Evolutionary conservation across 306 rosid species (phyloP).

Genomic region (Vigna nakashimae): DNA sequence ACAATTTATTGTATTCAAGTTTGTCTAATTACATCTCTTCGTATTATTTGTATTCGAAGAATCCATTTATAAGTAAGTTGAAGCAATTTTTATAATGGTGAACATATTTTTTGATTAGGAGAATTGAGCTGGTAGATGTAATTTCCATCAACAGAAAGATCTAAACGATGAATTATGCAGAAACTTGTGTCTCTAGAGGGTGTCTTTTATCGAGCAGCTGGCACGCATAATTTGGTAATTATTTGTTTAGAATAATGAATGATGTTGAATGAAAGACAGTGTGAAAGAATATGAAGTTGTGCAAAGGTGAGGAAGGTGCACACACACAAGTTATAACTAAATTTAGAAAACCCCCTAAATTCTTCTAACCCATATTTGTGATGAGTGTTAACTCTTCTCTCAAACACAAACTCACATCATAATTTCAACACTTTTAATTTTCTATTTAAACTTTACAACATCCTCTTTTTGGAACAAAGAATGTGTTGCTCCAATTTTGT

Average conservation of each 20-base stretch:
- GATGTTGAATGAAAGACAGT: background rate
- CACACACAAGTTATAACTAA: constrained; percentile 26
- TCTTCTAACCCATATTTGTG: constrained; percentile 23
- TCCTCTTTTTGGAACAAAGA: background rate
- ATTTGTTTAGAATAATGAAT: background rate
- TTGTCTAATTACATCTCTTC: too few relatives aligned
- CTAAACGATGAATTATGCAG: background rate
- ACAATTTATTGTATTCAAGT: too few relatives aligned
- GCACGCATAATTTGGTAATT: constrained; percentile 1
- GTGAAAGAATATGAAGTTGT: constrained; percentile 6
- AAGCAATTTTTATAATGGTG: too few relatives aligned
- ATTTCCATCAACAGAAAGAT: background rate
- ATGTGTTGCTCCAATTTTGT: constrained; percentile 11
- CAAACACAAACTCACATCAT: background rate
- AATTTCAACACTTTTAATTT: background rate
- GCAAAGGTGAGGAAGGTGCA: constrained; percentile 5
- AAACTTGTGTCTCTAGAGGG: background rate
- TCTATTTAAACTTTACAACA: background rate
- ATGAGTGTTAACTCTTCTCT: constrained; percentile 13
- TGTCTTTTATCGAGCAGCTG: constrained; percentile 7
- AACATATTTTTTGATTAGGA: too few relatives aligned
- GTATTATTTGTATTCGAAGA: too few relatives aligned
- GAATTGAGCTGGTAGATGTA: too few relatives aligned
- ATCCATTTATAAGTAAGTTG: too few relatives aligned
- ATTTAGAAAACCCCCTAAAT: constrained; percentile 21